Base-by-base conservation (phyloP, 768 basidiomycete genomes). In the Macrolepiota fuliginosa region DNA sequence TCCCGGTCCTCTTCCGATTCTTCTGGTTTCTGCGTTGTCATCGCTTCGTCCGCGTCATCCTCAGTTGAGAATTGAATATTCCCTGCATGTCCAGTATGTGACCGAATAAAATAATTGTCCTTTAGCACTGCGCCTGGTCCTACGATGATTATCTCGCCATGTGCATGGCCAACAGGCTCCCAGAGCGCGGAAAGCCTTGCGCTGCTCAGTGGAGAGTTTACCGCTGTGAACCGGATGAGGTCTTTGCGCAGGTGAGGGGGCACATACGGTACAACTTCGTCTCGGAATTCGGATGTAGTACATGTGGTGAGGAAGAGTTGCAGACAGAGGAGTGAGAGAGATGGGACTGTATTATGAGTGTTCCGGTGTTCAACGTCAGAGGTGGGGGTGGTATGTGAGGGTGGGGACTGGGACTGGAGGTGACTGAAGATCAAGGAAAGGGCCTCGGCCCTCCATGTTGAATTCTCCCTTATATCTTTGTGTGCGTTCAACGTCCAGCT, bases 61-160 rank as follows among this genome's bases (percentile, higher is more conserved):
- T 36, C 54, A 4, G 27, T 12, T 11, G 39, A n/a, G n/a, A n/a
- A n/a, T n/a, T n/a, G n/a, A n/a, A n/a, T 32, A 12, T 54, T 67
- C 56, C 60, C 62, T 19, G 4, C 36, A 24, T 52, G 42, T 56
- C 49, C 36, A 46, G 50, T 24, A 17, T 42, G 60, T 37, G 50
- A 63, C 53, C 58, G 70, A 52, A 71, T 68, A 65, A 87, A 82
- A 62, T 78, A 70, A 53, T 80, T 77, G 40, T 78, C 76, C 17
- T 73, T 78, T 2, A 86, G 67, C 6, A 71, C 64, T 9, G 80
- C 80, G 24, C 74, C 68, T 0, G 85, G 86, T 13, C 87, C 87
- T 27, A 90, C 79, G 24, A 92, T 69, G 39, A 91, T 69, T 11
- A 90, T 73, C 62, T 92, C 91, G 0, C 88, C 85, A 55, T 83